Evolutionary conservation across 2,329 filamentous ascomycete genomes (phyloP).

Genomic region (Berkeleyomyces basicola): DNA sequence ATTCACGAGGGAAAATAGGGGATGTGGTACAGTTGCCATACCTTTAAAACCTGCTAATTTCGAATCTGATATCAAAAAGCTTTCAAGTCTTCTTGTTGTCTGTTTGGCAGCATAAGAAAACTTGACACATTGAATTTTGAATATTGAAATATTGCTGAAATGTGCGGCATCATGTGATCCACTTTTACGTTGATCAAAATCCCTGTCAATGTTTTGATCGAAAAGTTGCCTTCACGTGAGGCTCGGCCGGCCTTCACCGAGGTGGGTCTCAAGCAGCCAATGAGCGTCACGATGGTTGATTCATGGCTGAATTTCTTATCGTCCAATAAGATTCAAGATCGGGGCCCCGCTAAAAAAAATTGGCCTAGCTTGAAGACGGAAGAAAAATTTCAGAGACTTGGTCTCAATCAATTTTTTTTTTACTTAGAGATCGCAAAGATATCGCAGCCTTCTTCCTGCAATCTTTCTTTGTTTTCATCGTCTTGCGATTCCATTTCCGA

Average conservation of each 20-base stretch:
- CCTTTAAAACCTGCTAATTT: background rate
- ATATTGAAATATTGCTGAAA: slow-evolving; percentile 1
- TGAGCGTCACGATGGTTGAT: slow-evolving; percentile 5
- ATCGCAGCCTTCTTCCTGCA: slow-evolving; percentile 10
- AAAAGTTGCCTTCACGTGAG: slow-evolving; percentile 9
- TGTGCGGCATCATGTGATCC: slow-evolving; percentile 10
- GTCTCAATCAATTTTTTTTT: slow-evolving; percentile 14
- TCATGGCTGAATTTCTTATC: slow-evolving; percentile 13
- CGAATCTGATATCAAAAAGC: background rate
- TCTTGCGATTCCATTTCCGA: slow-evolving; percentile 7
- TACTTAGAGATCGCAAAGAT: slow-evolving; percentile 13
- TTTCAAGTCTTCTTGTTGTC: background rate
- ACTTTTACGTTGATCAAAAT: background rate
- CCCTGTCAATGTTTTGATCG: background rate
- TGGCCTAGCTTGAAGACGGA: slow-evolving; percentile 13
- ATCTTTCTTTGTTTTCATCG: slow-evolving; percentile 4
- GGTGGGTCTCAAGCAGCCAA: slow-evolving; percentile 8
- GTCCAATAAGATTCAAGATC: slow-evolving; percentile 13
- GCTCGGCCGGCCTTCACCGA: slow-evolving; percentile 6
- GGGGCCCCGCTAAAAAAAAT: slow-evolving; percentile 15
- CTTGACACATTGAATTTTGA: background rate
- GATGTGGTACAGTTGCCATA: background rate
- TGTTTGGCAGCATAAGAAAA: background rate
- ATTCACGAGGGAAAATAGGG: background rate
- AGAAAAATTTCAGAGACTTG: slow-evolving; percentile 15